Conservation (phyloP, 75 land plant species). For the Pinus tabuliformis region DNA sequence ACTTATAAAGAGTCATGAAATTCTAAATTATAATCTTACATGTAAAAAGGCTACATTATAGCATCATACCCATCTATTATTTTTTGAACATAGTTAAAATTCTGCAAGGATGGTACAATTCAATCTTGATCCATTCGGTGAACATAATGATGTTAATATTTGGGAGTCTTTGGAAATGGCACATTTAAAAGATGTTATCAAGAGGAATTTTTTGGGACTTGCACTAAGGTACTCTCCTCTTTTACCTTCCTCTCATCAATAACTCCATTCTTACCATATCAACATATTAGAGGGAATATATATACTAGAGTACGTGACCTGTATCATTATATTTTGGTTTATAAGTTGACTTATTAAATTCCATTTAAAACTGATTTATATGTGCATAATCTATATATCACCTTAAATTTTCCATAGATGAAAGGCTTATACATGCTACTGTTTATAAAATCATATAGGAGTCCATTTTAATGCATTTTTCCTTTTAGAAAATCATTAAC, state of each 20-base stretch:
- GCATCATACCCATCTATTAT: not conserved
- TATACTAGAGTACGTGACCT: not conserved
- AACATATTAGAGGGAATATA: not conserved
- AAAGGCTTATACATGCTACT: not conserved
- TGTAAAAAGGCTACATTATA: not conserved
- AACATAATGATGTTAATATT: constrained; percentile 89
- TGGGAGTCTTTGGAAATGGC: constrained; percentile 98
- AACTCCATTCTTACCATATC: not conserved
- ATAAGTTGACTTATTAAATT: not conserved
- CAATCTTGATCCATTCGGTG: constrained; percentile 93
- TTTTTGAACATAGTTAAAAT: not conserved
- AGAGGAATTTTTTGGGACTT: constrained; percentile 78
- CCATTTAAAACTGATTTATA: not conserved
- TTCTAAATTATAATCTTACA: not conserved
- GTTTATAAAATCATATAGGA: not conserved
- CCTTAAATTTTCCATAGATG: not conserved
- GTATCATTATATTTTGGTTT: not conserved
- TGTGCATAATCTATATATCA: not conserved
- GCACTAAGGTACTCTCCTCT: constrained; percentile 72
- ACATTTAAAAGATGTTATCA: constrained; percentile 87
- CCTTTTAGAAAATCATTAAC: not conserved
- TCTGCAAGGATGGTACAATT: constrained; percentile 77
- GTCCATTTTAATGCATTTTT: not conserved
- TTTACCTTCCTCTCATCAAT: not conserved
- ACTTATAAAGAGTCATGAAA: not conserved